A percentile compares a stretch with the other conserved stretches of the same genome.
These are phyloP conservation scores for Fusarium coicis DNA, from an alignment of 2,329 filamentous ascomycete species.

Conservation along the genomic window DNA sequence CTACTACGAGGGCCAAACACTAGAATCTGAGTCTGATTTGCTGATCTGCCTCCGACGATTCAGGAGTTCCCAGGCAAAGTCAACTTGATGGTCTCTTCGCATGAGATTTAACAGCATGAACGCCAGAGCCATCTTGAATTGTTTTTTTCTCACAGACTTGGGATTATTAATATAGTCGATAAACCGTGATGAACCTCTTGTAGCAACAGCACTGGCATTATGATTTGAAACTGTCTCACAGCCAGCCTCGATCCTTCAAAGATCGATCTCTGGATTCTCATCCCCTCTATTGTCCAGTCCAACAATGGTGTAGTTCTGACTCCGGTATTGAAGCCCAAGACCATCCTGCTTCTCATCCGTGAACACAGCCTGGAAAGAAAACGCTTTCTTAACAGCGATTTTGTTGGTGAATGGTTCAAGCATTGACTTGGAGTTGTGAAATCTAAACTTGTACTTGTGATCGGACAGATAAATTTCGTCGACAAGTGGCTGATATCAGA, in stretches of 20 bases:
- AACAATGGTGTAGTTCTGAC: background rate
- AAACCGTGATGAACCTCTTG: fast-evolving
- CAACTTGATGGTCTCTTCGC: background rate
- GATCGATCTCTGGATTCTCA: background rate
- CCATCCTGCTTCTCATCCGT: background rate
- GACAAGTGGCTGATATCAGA: background rate
- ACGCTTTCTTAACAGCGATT: background rate
- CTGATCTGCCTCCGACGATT: background rate
- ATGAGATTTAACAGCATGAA: no score
- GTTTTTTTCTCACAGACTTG: background rate
- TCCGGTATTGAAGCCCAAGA: background rate
- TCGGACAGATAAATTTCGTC: background rate
- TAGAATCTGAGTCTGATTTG: no score
- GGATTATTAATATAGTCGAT: background rate
- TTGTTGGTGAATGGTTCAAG: background rate
- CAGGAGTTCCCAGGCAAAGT: no score
- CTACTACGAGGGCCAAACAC: background rate
- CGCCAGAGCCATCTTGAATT: background rate
- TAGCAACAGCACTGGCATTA: background rate
- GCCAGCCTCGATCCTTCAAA: background rate
- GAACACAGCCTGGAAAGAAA: background rate
- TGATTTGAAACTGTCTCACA: no score
- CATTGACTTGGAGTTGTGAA: background rate
- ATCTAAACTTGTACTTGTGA: background rate
- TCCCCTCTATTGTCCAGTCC: background rate